Percentiles rank a stretch among this genome's conserved stretches.
Evolutionary conservation across 345 rosid species (phyloP).

Genomic region (Pugionium dolabratum): DNA sequence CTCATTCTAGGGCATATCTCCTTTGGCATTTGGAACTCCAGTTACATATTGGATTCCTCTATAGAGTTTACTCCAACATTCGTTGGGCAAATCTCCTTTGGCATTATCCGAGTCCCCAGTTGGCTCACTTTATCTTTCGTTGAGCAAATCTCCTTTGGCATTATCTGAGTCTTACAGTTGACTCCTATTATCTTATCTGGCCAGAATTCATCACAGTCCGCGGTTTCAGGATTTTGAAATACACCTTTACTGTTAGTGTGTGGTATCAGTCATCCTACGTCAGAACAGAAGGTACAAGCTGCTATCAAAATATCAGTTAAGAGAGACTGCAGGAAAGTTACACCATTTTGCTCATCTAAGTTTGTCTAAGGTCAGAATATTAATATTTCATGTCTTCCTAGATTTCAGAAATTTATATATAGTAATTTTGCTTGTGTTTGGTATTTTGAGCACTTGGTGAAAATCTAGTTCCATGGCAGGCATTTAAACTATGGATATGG

Average conservation of each 20-base stretch:
- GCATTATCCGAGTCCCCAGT: conserved; percentile 42
- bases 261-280: not conserved
- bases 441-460: conserved; percentile 20
- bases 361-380: conserved; percentile 32
- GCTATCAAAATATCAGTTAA: conserved; percentile 8
- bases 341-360: conserved; percentile 11
- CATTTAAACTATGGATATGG: conserved; percentile 57
- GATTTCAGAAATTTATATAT: conserved; percentile 1
- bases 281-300: not conserved
- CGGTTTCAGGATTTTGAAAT: conserved; percentile 17
- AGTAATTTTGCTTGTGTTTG: conserved; percentile 22
- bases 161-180: conserved; percentile 37
- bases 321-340: conserved; percentile 13
- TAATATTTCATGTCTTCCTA: conserved; percentile 18
- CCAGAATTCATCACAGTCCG: conserved; percentile 35
- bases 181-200: conserved; percentile 35
- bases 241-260: conserved; percentile 14
- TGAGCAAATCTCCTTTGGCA: conserved; percentile 53
- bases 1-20: conserved; percentile 50
- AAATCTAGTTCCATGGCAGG: conserved; percentile 39
- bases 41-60: conserved; percentile 34
- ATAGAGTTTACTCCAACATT: conserved; percentile 47
- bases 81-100: conserved; percentile 55
- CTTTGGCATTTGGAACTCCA: conserved; percentile 45
- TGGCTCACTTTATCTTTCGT: conserved; percentile 44